Evolutionary conservation across 164 flowering plant species (phyloP).

Genomic region (Akebia trifoliata): DNA sequence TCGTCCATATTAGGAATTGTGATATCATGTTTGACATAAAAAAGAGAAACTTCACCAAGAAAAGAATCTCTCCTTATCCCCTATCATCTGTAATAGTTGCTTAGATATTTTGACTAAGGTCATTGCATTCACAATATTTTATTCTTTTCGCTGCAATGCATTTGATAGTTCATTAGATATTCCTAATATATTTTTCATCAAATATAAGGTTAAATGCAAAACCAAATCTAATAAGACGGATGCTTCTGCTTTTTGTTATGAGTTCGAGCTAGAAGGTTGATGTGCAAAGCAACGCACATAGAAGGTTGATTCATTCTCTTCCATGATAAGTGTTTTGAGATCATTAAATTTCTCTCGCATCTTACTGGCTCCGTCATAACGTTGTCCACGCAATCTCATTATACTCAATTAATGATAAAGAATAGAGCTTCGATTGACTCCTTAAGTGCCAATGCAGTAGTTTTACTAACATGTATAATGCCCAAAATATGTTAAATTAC

Average conservation of each 20-base stretch:
- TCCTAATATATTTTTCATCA: conserved; percentile 14
- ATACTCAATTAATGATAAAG: background rate
- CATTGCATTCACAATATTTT: conserved; percentile 10
- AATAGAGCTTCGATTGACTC: background rate
- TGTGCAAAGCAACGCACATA: conserved; percentile 3
- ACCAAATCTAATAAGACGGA: conserved; percentile 2
- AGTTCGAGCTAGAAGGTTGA: background rate
- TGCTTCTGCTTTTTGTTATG: conserved; percentile 17
- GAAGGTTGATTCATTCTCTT: background rate
- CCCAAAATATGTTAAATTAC: background rate
- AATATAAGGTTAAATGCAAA: conserved; percentile 16
- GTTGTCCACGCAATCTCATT: background rate
- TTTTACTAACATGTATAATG: background rate
- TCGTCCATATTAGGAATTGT: background rate
- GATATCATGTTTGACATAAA: background rate
- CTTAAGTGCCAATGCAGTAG: background rate
- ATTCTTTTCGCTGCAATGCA: conserved; percentile 5
- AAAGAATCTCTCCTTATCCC: background rate
- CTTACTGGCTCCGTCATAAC: background rate
- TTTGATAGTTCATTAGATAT: conserved; percentile 7
- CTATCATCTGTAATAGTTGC: background rate
- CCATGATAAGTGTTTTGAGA: background rate
- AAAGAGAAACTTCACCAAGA: background rate
- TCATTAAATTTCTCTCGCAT: conserved; percentile 5
- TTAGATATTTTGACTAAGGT: background rate